Evolutionary conservation across 345 rosid genomes (phyloP), one percentile per base, ranked within the genome.

Genomic region (Odontarrhena argentea): DNA sequence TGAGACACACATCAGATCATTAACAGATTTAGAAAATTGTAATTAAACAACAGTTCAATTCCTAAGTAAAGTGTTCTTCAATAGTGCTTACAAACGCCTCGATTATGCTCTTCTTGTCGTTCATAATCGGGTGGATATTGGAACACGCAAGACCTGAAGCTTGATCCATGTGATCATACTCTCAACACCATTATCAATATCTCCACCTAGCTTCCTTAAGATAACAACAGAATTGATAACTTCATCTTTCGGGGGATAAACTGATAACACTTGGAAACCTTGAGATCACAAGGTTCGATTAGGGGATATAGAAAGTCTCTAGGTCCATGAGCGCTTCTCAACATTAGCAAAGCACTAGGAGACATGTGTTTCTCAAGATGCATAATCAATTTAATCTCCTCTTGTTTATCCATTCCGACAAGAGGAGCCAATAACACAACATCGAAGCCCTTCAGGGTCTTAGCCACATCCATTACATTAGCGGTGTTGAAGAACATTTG

Each of bases 311-410:
- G 97, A 55, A 92, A 89, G 8, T 85, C 90, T 68, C 98, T 73
- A 63, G 98, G 93, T 3, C 92, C 96, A 45, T 92, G 92, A n/a
- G 98, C 97, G 9, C 98, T 92, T 80, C 98, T 80, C 8, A 90
- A 68, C 98, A 92, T 81, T 40, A 89, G 61, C 5, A 86, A 10
- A 15, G 91, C 84, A 8, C 82, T 92, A 6, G 87, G 86, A 60
- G 84, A 80, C 98, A 92, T 92, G 52, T 82, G 63, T 80, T 83
- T 89, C 9, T 76, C 80, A 80, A 89, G 69, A 77, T 92, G 97
- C 11, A 79, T 87, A 10, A 86, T 67, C 46, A 87, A 83, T 66
- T 70, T 70, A 32, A 79, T 15, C 65, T 92, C 90, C 36, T 76
- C 90, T 4, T 85, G 74, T 83, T 81, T 88, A 69, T 81, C 87